Evolutionary conservation across 768 basidiomycete species (phyloP), one percentile per base, ranked within the genome.

Genomic region (Saitozyma sp.): DNA sequence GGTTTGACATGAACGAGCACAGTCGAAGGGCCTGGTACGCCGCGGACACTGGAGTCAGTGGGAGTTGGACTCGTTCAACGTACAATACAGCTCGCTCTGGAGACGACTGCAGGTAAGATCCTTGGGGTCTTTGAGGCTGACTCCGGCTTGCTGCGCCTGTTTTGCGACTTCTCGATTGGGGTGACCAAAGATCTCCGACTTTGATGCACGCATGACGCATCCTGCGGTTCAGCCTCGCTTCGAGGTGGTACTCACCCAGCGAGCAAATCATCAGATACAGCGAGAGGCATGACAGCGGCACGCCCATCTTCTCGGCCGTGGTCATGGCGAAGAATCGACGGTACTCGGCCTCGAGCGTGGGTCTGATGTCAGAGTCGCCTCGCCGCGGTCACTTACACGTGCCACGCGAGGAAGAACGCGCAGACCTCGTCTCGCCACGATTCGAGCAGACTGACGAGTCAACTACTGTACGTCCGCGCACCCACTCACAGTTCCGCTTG

Each of bases 11-110:
- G 68, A 75, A 79, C 2, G 76, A 76, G 56, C 75, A 78, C 10
- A 79, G 64, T 16, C 78, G 63, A 11, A 79, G 54, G 0, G 75
- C 75, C 58, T 79, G 78, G 53, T 77, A 78, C 13, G 78, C 71
- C 6, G 70, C 78, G n/a, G 78, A 79, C 9, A 79, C 76, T 79
- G 48, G 29, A 45, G 37, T 56, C 38, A 50, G 13, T 54, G 6
- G 43, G 19, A 39, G 10, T 9, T 7, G 9, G 46, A 11, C 10
- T 37, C 11, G 38, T 19, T n/a, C 8, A 2, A 29, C 76, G 62
- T 50, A 76, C 76, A 58, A 39, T 77, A 79, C 6, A 78, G 62
- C 61, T 79, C 78, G 63, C 72, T 75, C 57, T 79, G 76, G 19
- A 78, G 50, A 4, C 76, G 61, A 65, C 74, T 78, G 50, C 66